These are phyloP conservation scores for Acer negundo DNA, from an alignment of 345 rosid genomes.

Conservation along the genomic window DNA sequence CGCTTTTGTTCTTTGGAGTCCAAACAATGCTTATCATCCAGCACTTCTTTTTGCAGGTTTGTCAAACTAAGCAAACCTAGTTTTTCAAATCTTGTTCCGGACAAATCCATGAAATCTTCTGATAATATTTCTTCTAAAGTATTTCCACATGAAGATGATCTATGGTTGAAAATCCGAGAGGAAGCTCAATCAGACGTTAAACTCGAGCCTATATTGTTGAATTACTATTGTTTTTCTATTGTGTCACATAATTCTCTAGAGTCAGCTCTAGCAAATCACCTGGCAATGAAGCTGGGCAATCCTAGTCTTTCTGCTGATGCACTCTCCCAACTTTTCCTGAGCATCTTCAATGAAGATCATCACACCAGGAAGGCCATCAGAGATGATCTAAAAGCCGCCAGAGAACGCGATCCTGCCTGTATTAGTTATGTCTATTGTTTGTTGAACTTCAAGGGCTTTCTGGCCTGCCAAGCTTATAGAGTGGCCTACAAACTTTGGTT, in stretches of 20 bases:
- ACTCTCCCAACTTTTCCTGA: not conserved
- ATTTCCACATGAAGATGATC: constrained; percentile 1
- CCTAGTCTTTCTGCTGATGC: not conserved
- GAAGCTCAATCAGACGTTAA: constrained; percentile 19
- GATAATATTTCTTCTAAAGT: not conserved
- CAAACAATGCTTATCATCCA: not conserved
- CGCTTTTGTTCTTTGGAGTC: constrained; percentile 1
- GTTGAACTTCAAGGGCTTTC: constrained; percentile 27
- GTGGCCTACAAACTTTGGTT: constrained; percentile 26
- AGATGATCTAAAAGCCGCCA: constrained; percentile 15
- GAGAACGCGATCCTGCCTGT: constrained; percentile 27
- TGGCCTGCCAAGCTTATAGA: constrained; percentile 28
- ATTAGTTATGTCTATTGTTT: constrained; percentile 19
- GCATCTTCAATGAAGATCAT: constrained; percentile 5
- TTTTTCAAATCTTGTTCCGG: constrained; percentile 7
- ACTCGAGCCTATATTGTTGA: constrained; percentile 23
- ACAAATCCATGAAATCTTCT: not conserved
- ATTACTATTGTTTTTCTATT: constrained; percentile 17
- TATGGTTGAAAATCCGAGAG: constrained; percentile 20
- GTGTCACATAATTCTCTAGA: constrained; percentile 20
- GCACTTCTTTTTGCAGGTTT: constrained; percentile 3
- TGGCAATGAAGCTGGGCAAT: constrained; percentile 22
- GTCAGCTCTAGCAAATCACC: constrained; percentile 17
- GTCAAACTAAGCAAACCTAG: constrained; percentile 12
- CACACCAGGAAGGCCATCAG: constrained; percentile 16